Percentiles rank a stretch among this genome's conserved stretches.
These are phyloP conservation scores for Trifolium dubium DNA, from an alignment of 306 rosid genomes.

Conservation along the genomic window DNA sequence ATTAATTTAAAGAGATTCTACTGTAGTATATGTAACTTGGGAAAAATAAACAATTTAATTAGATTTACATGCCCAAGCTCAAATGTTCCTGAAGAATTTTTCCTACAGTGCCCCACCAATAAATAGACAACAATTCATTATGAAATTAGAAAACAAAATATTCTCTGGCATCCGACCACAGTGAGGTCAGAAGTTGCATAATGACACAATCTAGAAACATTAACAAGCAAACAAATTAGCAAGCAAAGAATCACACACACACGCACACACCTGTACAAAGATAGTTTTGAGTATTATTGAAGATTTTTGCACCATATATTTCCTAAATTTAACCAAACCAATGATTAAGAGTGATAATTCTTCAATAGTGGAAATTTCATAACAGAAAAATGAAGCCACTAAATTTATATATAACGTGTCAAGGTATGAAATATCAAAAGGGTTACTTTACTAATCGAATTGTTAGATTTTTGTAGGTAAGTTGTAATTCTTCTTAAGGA, in stretches of 20 bases:
- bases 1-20: too few species aligned
- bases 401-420: constrained; percentile 6
- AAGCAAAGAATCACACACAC: constrained; percentile 26
- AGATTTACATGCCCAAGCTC: constrained; percentile 23
- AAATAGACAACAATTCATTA: background rate
- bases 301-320: constrained; percentile 21
- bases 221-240: constrained; percentile 33
- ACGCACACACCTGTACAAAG: constrained; percentile 46
- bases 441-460: constrained; percentile 43
- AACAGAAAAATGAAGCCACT: constrained; percentile 32
- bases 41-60: background rate
- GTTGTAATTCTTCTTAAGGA: constrained; percentile 87
- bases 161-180: background rate
- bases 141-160: constrained; percentile 2
- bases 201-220: constrained; percentile 18
- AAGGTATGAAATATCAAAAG: constrained; percentile 28
- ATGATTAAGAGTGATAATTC: constrained; percentile 13
- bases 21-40: background rate
- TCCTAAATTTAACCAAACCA: constrained; percentile 26
- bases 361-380: constrained; percentile 16
- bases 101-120: background rate
- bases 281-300: constrained; percentile 31
- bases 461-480: constrained; percentile 78
- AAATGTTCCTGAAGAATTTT: background rate
- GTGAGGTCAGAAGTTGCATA: constrained; percentile 3